A percentile compares a stretch with the other conserved stretches of the same genome.
These are phyloP conservation scores for Coemansia sp. DNA, from an alignment of 371 early-diverging fungal genomes.

Conservation along the genomic window DNA sequence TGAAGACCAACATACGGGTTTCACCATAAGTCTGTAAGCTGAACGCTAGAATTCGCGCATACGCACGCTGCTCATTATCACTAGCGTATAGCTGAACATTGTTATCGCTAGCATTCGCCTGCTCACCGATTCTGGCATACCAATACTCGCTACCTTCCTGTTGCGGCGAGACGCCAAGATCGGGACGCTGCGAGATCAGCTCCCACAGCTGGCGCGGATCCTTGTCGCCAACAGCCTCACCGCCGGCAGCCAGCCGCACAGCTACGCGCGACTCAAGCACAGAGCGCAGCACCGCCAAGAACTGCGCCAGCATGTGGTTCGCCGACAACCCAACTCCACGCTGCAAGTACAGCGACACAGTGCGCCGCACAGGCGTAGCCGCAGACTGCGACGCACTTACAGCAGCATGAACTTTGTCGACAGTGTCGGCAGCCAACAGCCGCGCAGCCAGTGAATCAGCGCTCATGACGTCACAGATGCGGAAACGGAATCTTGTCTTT, in stretches of 20 bases:
- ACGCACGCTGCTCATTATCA: conserved; percentile 6
- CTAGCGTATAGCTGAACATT: too few species aligned
- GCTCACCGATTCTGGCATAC: too few species aligned
- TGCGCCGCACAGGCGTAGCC: conserved; percentile 57
- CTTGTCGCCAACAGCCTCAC: conserved; percentile 10
- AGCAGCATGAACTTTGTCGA: conserved; percentile 60
- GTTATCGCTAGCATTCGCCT: background rate
- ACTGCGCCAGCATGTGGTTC: conserved; percentile 53
- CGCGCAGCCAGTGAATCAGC: conserved; percentile 56
- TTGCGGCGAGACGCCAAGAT: background rate
- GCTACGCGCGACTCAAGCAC: conserved; percentile 45
- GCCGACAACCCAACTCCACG: conserved; percentile 57
- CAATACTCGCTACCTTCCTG: too few species aligned
- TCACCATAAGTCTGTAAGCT: conserved; percentile 19
- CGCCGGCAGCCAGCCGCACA: conserved; percentile 21
- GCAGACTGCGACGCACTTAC: conserved; percentile 54
- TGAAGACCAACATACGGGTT: background rate
- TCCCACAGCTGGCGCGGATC: conserved; percentile 39
- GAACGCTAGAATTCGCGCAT: conserved; percentile 24
- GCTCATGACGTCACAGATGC: conserved; percentile 55
- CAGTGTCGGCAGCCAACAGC: conserved; percentile 57
- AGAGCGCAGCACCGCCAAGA: conserved; percentile 28
- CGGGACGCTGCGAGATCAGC: conserved; percentile 12
- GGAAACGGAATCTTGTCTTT: conserved; percentile 58
- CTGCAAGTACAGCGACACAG: conserved; percentile 20